Base-by-base conservation (phyloP, 352 stramenopile species). In the Globisporangium camurandrum region DNA sequence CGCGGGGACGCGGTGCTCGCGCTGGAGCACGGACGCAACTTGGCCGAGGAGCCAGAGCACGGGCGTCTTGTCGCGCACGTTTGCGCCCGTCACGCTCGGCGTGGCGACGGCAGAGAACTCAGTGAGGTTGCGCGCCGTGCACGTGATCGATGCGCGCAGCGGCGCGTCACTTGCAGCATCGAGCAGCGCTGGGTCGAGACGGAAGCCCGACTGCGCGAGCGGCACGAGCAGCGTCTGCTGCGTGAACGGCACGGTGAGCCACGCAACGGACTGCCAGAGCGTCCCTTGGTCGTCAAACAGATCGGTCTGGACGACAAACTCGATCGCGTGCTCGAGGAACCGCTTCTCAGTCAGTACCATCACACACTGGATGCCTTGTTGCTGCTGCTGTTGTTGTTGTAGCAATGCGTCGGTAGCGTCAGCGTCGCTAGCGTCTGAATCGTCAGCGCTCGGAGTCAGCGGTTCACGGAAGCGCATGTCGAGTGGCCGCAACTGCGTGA, bases 341-440 rank as follows among this genome's bases (percentile, higher is more conserved):
- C 69, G 67, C 61, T 91, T 91, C 55, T 86, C 66, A 19, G 68
- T 83, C 17, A 88, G 53, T 31, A 88, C 75, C 80, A 91, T 88
- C 19, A 88, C 34, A 41, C 76, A 86, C 80, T 89, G 46, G 23
- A 37, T 57, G 49, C 0, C 59, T 22, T 10, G 55, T 44, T n/a
- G 61, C 26, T 20, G 34, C 48, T 11, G 64, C 55, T n/a, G n/a
- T n/a, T n/a, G n/a, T n/a, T n/a, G n/a, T n/a, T n/a, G n/a, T n/a
- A n/a, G n/a, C n/a, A n/a, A n/a, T n/a, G n/a, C n/a, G n/a, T n/a
- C n/a, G n/a, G n/a, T n/a, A n/a, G n/a, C n/a, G n/a, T n/a, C n/a
- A n/a, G n/a, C n/a, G n/a, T n/a, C n/a, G n/a, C n/a, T n/a, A n/a
- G n/a, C n/a, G n/a, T n/a, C n/a, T n/a, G n/a, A n/a, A n/a, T n/a